Evolutionary conservation across 1,284 basidiomycete genomes (phyloP).

Genomic region (Ustilago shanxiensis): DNA sequence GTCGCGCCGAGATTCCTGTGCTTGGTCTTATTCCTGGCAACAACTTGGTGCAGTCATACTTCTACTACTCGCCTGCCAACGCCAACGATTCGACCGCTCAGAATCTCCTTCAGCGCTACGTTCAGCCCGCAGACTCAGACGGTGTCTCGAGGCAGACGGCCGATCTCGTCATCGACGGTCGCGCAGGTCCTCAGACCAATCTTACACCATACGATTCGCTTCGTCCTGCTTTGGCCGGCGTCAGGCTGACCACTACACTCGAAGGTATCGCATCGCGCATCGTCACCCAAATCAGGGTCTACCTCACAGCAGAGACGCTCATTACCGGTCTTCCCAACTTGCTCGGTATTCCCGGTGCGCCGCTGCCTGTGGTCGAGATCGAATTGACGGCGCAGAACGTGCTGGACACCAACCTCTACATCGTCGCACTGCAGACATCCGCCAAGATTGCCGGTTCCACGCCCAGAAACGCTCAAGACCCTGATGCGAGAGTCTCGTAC

Average conservation of each 20-base stretch:
- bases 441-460: constrained; percentile 29
- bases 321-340: constrained; percentile 36
- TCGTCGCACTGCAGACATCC: constrained; percentile 44
- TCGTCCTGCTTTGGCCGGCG: constrained; percentile 75
- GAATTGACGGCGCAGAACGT: constrained; percentile 41
- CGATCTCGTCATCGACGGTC: constrained; percentile 40
- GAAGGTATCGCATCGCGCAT: constrained; percentile 71
- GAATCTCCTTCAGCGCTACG: constrained; percentile 64
- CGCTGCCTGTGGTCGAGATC: constrained; percentile 35
- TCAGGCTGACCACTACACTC: constrained; percentile 75
- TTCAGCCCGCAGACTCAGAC: constrained; percentile 49
- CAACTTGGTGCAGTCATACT: constrained; percentile 76
- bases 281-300: constrained; percentile 52
- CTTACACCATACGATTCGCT: constrained; percentile 78
- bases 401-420: constrained; percentile 39
- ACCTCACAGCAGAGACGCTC: constrained; percentile 43
- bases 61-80: constrained; percentile 78
- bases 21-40: constrained; percentile 75
- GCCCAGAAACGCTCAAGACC: constrained; percentile 29
- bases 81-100: constrained; percentile 78
- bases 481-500: constrained; percentile 42
- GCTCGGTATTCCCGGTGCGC: constrained; percentile 17
- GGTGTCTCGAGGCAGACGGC: constrained; percentile 27
- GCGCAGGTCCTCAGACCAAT: constrained; percentile 56
- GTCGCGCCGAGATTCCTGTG: constrained; percentile 71